Percentiles rank a stretch among this genome's conserved stretches.
phyloP scores from a whole-genome alignment of 371 early-diverging fungal genomes.

The Mortierella sp. region DNA sequence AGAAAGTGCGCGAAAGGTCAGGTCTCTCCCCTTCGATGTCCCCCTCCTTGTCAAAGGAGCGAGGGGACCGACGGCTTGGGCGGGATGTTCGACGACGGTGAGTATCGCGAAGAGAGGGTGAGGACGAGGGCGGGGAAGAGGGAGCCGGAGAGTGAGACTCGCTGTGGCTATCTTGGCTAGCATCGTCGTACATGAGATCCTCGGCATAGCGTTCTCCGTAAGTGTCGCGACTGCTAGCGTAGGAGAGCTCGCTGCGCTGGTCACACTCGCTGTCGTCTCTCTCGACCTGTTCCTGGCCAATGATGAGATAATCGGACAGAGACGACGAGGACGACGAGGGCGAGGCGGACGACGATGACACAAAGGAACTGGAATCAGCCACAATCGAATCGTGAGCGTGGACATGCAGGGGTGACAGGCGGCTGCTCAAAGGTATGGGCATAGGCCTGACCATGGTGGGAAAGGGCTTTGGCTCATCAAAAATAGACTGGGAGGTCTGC shows the following conservation, averaged over 20 bases:
- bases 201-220: constrained; percentile 12
- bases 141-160: constrained; percentile 1
- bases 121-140: constrained; percentile 6
- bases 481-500: neutral
- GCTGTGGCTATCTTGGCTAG: constrained; percentile 23
- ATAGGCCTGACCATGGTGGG: neutral
- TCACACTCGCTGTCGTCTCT: constrained; percentile 29
- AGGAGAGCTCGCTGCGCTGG: constrained; percentile 22
- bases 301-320: constrained; percentile 42
- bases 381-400: neutral
- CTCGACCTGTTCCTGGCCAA: constrained; percentile 40
- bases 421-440: neutral
- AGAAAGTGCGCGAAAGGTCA: neutral
- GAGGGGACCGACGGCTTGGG: neutral
- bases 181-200: constrained; percentile 7
- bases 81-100: constrained; percentile 1
- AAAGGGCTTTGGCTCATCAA: neutral
- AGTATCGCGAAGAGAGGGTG: neutral
- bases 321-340: constrained; percentile 44
- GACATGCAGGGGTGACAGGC: neutral
- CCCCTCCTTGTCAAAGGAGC: neutral
- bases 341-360: constrained; percentile 10
- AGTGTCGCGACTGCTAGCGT: constrained; percentile 16
- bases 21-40: neutral
- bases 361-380: neutral